Conservation (phyloP, 352 stramenopile genomes). For the Pythium guiyangense region DNA sequence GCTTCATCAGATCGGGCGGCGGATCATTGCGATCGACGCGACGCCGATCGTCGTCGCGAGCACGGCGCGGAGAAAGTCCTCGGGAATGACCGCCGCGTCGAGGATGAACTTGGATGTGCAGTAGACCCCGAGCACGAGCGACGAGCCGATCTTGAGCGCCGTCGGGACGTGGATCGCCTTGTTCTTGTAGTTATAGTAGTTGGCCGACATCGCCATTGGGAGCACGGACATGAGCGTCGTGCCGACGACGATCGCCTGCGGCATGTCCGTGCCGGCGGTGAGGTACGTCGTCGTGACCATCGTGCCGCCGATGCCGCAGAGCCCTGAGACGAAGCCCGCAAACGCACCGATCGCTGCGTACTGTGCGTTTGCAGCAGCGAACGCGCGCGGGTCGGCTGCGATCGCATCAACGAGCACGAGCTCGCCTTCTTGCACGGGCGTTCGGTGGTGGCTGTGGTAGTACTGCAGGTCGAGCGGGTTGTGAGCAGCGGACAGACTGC, state of each 20-base stretch:
- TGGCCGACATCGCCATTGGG: slow-evolving; percentile 20
- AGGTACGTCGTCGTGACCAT: slow-evolving; percentile 28
- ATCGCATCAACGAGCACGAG: background rate
- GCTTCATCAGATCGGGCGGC: slow-evolving; percentile 11
- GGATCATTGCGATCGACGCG: slow-evolving; percentile 15
- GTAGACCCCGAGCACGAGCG: slow-evolving; percentile 15
- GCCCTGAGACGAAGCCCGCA: slow-evolving; percentile 23
- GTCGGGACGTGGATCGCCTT: slow-evolving; percentile 20
- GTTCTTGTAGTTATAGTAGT: slow-evolving; percentile 18
- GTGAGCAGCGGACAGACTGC: no score
- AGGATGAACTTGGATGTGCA: slow-evolving; percentile 23
- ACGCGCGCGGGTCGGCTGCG: slow-evolving; percentile 5
- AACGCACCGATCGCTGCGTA: slow-evolving; percentile 17
- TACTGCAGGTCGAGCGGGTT: background rate
- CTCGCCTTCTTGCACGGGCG: background rate
- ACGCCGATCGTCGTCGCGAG: slow-evolving; percentile 7
- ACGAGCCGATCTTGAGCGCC: slow-evolving; percentile 16
- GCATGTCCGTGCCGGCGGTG: slow-evolving; percentile 21
- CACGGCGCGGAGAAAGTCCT: slow-evolving; percentile 14
- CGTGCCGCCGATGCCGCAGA: slow-evolving; percentile 22
- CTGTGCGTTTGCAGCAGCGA: slow-evolving; percentile 13
- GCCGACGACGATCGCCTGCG: slow-evolving; percentile 16
- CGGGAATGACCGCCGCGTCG: slow-evolving; percentile 11
- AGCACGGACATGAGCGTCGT: slow-evolving; percentile 23
- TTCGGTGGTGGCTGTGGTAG: background rate